phyloP scores from a whole-genome alignment of 148 eudicot species.

The Camellia granthamiana region DNA sequence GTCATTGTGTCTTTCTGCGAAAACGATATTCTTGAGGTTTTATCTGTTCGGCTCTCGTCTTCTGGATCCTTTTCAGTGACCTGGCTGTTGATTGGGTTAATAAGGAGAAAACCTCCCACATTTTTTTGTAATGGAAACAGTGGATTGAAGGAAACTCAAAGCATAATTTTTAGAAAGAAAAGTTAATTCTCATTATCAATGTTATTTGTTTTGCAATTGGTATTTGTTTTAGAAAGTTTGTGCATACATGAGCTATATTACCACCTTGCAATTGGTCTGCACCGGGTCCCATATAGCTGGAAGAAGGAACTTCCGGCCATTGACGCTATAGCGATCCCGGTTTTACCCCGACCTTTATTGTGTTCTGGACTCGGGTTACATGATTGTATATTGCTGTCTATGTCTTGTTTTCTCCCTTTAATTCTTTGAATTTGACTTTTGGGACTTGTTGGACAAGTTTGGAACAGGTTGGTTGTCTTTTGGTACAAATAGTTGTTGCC shows the following conservation, averaged over 20 bases:
- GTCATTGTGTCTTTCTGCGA: neutral
- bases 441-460: no score
- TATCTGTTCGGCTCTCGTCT: neutral
- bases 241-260: neutral
- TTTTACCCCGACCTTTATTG: no score
- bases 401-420: no score
- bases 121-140: slow-evolving; percentile 11
- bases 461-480: no score
- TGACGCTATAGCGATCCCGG: neutral
- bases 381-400: no score
- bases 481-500: no score
- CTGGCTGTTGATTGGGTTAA: slow-evolving; percentile 6
- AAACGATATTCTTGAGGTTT: slow-evolving; percentile 24
- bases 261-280: slow-evolving; percentile 16
- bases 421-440: no score
- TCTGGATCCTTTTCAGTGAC: neutral
- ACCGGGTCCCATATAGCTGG: slow-evolving; percentile 20
- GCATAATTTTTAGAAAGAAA: no score
- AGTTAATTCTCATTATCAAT: no score
- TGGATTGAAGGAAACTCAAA: neutral
- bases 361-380: no score
- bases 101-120: slow-evolving; percentile 24
- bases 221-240: neutral
- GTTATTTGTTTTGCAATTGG: no score
- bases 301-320: slow-evolving; percentile 23